Conservation (phyloP, 2,329 filamentous ascomycete genomes). For the Pezicula neosporulosa region DNA sequence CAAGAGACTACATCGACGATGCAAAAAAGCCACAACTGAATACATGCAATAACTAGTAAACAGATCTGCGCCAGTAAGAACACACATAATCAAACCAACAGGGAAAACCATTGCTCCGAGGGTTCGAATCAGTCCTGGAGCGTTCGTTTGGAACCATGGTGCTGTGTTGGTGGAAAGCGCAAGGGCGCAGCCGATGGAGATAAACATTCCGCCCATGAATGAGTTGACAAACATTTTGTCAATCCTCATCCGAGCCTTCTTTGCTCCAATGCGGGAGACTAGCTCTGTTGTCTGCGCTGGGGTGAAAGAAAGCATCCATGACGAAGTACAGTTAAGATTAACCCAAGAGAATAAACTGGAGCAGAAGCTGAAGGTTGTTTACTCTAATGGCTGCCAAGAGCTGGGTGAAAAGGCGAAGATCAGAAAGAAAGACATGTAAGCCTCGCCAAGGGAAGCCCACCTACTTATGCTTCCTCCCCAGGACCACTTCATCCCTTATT, state of each 20-base stretch:
- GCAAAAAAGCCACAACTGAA: slow-evolving; percentile 39
- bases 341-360: background rate
- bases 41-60: slow-evolving; percentile 39
- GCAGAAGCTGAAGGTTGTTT: background rate
- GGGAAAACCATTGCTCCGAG: slow-evolving; percentile 44
- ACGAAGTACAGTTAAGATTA: background rate
- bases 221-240: slow-evolving; percentile 50
- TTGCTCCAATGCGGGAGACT: slow-evolving; percentile 43
- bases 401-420: background rate
- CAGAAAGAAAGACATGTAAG: background rate
- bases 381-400: background rate
- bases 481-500: too few species aligned
- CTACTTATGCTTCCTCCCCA: background rate
- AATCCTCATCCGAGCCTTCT: slow-evolving; percentile 48
- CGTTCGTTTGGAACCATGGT: slow-evolving; percentile 46
- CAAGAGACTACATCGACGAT: slow-evolving; percentile 33
- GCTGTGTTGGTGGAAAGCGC: slow-evolving; percentile 40
- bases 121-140: slow-evolving; percentile 42
- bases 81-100: slow-evolving; percentile 44
- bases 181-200: slow-evolving; percentile 47
- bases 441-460: background rate
- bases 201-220: slow-evolving; percentile 46
- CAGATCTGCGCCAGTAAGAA: slow-evolving; percentile 45
- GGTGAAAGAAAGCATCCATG: slow-evolving; percentile 40
- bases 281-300: slow-evolving; percentile 47